Conservation (phyloP, 2,329 filamentous ascomycete species). For the Harringtonia lauricola region DNA sequence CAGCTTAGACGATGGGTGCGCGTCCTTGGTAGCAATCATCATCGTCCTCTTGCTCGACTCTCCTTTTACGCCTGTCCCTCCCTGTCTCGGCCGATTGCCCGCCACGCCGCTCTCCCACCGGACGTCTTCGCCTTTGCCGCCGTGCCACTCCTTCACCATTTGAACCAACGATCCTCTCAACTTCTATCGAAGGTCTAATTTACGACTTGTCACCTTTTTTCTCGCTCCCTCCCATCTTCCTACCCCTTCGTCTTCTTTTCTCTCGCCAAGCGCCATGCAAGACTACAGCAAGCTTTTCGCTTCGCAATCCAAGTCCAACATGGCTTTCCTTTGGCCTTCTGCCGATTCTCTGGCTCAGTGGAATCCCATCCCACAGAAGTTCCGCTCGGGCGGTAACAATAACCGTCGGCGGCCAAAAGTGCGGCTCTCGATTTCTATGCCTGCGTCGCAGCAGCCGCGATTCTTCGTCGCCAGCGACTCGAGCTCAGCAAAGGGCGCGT, state of each 20-base stretch:
- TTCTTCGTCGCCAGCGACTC: conserved; percentile 8
- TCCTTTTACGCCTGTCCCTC: background rate
- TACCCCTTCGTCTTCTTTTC: background rate
- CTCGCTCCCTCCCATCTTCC: background rate
- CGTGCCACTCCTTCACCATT: too few relatives aligned
- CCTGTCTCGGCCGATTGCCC: background rate
- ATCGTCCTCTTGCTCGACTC: background rate
- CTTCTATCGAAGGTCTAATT: too few relatives aligned
- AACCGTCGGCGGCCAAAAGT: conserved; percentile 8
- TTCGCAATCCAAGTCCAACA: conserved; percentile 17
- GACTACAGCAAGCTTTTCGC: conserved; percentile 12
- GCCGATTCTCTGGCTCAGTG: conserved; percentile 17
- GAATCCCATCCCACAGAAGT: conserved; percentile 22
- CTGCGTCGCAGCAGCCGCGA: too few relatives aligned
- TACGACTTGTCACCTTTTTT: background rate
- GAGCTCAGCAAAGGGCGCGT: background rate
- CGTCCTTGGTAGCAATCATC: background rate
- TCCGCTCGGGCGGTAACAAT: conserved; percentile 14
- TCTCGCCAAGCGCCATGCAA: conserved; percentile 13
- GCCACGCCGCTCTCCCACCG: too few relatives aligned
- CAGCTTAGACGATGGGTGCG: too few relatives aligned
- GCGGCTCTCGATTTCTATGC: conserved; percentile 4
- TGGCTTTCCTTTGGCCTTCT: conserved; percentile 17
- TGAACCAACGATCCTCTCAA: too few relatives aligned
- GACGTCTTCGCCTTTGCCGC: too few relatives aligned